A percentile compares a stretch with the other conserved stretches of the same genome.
These are phyloP conservation scores for Hypsizygus marmoreus DNA, from an alignment of 768 basidiomycete species.

Conservation along the genomic window DNA sequence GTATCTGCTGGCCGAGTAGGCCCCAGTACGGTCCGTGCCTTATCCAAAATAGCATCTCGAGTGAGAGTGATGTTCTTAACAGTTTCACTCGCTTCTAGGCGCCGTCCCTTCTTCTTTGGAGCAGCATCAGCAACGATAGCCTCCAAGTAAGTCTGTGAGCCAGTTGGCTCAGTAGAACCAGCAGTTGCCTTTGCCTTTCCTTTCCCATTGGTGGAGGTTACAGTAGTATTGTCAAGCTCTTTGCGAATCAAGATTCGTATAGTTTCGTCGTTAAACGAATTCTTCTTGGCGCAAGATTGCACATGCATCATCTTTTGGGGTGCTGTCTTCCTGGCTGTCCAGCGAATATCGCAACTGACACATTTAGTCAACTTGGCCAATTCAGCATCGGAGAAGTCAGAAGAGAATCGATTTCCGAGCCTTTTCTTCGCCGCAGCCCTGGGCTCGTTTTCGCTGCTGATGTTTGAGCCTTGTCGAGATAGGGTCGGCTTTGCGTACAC, in stretches of 20 bases:
- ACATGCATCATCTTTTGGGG: conserved; percentile 70
- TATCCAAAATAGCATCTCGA: conserved; percentile 42
- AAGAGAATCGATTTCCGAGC: conserved; percentile 21
- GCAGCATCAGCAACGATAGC: conserved; percentile 48
- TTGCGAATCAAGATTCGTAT: conserved; percentile 51
- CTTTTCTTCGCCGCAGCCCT: conserved; percentile 16
- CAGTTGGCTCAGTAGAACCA: conserved; percentile 10
- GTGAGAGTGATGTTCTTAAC: conserved; percentile 50
- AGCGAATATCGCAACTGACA: conserved; percentile 61
- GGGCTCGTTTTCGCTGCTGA: conserved; percentile 10
- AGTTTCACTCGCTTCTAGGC: conserved; percentile 37
- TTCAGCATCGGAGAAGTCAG: conserved; percentile 47
- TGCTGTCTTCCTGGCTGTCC: conserved; percentile 70
- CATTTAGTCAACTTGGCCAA: conserved; percentile 56
- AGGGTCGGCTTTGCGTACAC: conserved; percentile 7
- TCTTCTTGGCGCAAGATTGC: conserved; percentile 66
- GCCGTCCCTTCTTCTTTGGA: conserved; percentile 48
- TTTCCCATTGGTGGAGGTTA: conserved; percentile 18
- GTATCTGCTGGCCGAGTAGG: conserved; percentile 14
- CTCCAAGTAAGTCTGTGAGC: conserved; percentile 50
- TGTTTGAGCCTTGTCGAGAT: conserved; percentile 13
- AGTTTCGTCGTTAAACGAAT: conserved; percentile 53
- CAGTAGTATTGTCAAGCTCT: conserved; percentile 38
- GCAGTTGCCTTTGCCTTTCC: conserved; percentile 20
- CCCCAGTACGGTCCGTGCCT: conserved; percentile 36